A percentile compares a stretch with the other conserved stretches of the same genome.
Conservation (phyloP, 495 filamentous ascomycete genomes). For the Penicillium desertorum region DNA sequence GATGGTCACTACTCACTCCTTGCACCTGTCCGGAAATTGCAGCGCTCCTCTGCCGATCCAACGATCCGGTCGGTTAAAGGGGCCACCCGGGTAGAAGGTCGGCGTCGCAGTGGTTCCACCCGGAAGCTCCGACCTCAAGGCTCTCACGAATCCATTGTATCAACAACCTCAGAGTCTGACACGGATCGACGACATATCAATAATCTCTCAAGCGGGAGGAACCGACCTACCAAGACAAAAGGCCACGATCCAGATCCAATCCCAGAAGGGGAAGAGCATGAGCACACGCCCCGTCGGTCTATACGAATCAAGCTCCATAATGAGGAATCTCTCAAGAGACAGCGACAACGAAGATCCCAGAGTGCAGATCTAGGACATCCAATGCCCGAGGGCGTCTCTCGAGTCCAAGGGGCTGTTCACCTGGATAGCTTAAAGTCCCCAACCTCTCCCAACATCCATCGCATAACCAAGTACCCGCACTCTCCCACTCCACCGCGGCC, state of each 20-base stretch:
- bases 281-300: constrained; percentile 70
- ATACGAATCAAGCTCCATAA: constrained; percentile 90
- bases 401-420: constrained; percentile 35
- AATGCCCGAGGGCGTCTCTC: constrained; percentile 33
- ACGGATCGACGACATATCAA: constrained; percentile 34
- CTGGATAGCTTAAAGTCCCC: constrained; percentile 73
- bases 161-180: constrained; percentile 53
- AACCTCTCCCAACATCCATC: constrained; percentile 71
- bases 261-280: constrained; percentile 41
- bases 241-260: constrained; percentile 37
- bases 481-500: constrained; percentile 85
- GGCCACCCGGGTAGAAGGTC: constrained; percentile 26
- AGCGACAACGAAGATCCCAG: constrained; percentile 52
- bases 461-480: constrained; percentile 83
- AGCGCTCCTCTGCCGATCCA: constrained; percentile 37
- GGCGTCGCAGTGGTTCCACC: constrained; percentile 37
- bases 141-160: constrained; percentile 42
- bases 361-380: constrained; percentile 35
- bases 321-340: constrained; percentile 61
- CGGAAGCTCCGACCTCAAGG: constrained; percentile 38
- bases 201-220: constrained; percentile 27
- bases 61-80: constrained; percentile 33
- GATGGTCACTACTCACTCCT: constrained; percentile 74
- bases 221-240: constrained; percentile 54
- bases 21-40: constrained; percentile 58